Conservation (phyloP, 176 grass and related monocot species). For the Carex littledalei region DNA sequence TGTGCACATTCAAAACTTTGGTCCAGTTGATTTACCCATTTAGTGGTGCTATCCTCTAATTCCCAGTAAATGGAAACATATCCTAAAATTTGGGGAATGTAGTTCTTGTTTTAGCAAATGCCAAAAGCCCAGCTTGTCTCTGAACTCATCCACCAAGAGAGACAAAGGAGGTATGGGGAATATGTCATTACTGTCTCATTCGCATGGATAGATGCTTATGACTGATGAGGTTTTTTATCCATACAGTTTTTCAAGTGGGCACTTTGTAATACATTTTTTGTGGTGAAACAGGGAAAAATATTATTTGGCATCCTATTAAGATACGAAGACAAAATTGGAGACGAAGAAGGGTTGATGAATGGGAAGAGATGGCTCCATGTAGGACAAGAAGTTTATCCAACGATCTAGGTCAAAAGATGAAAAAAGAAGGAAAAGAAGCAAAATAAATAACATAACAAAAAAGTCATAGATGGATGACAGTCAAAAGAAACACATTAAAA, state of each 20-base stretch:
- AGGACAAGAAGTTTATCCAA: slow-evolving; percentile 56
- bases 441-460: background rate
- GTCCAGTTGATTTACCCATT: background rate
- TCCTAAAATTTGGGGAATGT: background rate
- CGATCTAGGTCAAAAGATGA: background rate
- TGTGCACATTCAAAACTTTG: background rate
- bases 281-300: slow-evolving; percentile 62
- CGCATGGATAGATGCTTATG: background rate
- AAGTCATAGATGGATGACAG: background rate
- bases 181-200: background rate
- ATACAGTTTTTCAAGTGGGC: background rate
- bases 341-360: slow-evolving; percentile 25
- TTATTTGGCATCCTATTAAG: slow-evolving; percentile 72
- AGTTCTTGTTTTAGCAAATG: background rate
- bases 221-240: background rate
- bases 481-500: too few species aligned
- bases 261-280: background rate
- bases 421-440: background rate
- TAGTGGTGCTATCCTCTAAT: background rate
- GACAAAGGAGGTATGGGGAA: background rate
- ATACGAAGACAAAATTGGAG: slow-evolving; percentile 42
- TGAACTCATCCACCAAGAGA: background rate
- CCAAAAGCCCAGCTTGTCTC: background rate
- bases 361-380: slow-evolving; percentile 67
- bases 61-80: background rate